These are phyloP conservation scores for Dioscorea cayenensis DNA, from an alignment of 116 monocot genomes.

Conservation along the genomic window DNA sequence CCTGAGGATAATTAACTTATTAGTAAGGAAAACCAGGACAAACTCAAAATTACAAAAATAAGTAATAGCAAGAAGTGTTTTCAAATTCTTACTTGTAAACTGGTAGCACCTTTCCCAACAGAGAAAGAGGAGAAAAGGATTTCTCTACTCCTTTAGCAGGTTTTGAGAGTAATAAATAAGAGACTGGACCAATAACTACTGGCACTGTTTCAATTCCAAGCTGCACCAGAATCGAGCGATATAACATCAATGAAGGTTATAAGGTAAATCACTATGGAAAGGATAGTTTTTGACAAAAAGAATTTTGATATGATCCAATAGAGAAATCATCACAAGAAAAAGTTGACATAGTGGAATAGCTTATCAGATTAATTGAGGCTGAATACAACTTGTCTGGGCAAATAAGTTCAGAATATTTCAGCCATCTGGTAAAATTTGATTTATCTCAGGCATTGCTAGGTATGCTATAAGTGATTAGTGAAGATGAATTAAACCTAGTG, in stretches of 20 bases:
- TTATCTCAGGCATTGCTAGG: too few relatives aligned
- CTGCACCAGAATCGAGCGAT: constrained; percentile 12
- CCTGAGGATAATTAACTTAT: constrained; percentile 17
- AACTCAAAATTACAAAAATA: neutral
- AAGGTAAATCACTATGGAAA: too few relatives aligned
- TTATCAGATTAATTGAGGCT: too few relatives aligned
- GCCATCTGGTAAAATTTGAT: too few relatives aligned
- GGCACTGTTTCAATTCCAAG: constrained; percentile 40
- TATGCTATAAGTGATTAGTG: too few relatives aligned
- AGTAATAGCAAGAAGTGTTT: neutral
- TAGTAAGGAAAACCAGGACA: neutral
- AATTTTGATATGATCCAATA: too few relatives aligned
- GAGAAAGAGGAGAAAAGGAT: constrained; percentile 36
- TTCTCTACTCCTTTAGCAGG: constrained; percentile 44
- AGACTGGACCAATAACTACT: constrained; percentile 39
- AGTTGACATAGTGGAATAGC: too few relatives aligned
- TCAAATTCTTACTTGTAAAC: constrained; percentile 29
- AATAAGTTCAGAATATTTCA: too few relatives aligned
- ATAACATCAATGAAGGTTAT: neutral
- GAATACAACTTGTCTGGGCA: too few relatives aligned
- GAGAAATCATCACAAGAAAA: too few relatives aligned
- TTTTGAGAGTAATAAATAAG: constrained; percentile 45
- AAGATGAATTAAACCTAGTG: too few relatives aligned
- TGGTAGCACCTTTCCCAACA: constrained; percentile 27
- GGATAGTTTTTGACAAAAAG: too few relatives aligned